Evolutionary conservation across 2,329 filamentous ascomycete genomes (phyloP).

Genomic region (Seiridium cupressi): DNA sequence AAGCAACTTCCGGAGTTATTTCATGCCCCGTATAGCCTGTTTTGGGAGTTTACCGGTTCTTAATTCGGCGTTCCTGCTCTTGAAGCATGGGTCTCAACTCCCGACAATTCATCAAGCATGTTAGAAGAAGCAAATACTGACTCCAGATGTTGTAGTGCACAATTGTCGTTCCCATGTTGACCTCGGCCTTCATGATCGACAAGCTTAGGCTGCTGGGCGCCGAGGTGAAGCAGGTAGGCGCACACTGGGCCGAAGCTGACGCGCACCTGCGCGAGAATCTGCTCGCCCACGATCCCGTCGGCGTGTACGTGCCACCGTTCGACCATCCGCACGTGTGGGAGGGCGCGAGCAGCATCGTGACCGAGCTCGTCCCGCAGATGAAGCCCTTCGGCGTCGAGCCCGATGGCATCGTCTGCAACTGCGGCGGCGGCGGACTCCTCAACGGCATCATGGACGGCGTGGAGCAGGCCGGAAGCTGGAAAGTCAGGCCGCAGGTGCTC

Average conservation of each 20-base stretch:
- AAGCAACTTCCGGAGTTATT: too few relatives aligned
- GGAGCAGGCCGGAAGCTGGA: slow-evolving; percentile 36
- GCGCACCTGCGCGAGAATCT: slow-evolving; percentile 59
- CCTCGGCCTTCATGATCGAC: slow-evolving; percentile 66
- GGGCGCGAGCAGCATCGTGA: slow-evolving; percentile 59
- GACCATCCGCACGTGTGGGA: slow-evolving; percentile 68
- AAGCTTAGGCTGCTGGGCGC: slow-evolving; percentile 70
- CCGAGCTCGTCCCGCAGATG: slow-evolving; percentile 42
- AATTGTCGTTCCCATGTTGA: slow-evolving; percentile 69
- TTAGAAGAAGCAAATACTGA: too few relatives aligned
- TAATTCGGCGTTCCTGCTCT: too few relatives aligned
- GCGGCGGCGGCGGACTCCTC: slow-evolving; percentile 78
- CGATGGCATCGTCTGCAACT: slow-evolving; percentile 72
- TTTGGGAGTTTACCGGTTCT: too few relatives aligned
- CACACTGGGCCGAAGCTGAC: slow-evolving; percentile 69
- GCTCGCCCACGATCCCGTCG: slow-evolving; percentile 45
- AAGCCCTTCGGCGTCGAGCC: slow-evolving; percentile 27
- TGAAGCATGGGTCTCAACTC: too few relatives aligned
- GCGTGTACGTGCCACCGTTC: slow-evolving; percentile 68
- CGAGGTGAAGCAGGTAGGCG: slow-evolving; percentile 66
- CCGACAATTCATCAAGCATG: too few relatives aligned
- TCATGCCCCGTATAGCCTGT: too few relatives aligned
- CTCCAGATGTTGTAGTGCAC: slow-evolving; percentile 45
- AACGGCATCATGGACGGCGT: slow-evolving; percentile 74
- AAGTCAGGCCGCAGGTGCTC: slow-evolving; percentile 52